These are phyloP conservation scores for Diaporthe destruens DNA, from an alignment of 2,329 filamentous ascomycete genomes.

Conservation along the genomic window DNA sequence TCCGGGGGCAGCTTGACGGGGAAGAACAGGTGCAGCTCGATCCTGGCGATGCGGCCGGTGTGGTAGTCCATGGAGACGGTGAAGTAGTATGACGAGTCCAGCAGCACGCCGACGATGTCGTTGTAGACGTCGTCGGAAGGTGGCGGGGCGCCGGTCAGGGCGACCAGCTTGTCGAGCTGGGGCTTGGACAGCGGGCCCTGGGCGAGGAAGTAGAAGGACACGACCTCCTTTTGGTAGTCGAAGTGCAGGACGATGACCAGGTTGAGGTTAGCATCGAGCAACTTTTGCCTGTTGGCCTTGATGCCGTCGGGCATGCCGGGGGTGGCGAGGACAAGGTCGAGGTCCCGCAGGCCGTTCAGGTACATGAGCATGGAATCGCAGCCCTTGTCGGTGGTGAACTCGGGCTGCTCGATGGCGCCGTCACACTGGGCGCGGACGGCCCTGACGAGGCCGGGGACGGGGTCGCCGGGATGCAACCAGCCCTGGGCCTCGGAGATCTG, in stretches of 20 bases:
- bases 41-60: conserved; percentile 28
- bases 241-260: conserved; percentile 34
- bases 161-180: conserved; percentile 30
- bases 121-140: conserved; percentile 31
- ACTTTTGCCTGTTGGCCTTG: conserved; percentile 31
- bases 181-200: conserved; percentile 38
- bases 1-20: conserved; percentile 40
- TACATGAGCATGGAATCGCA: conserved; percentile 37
- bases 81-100: conserved; percentile 36
- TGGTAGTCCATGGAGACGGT: conserved; percentile 37
- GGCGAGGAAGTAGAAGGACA: conserved; percentile 36
- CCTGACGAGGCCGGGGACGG: conserved; percentile 24
- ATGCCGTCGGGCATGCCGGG: conserved; percentile 38
- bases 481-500: conserved; percentile 34
- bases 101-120: conserved; percentile 38
- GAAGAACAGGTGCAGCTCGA: conserved; percentile 42
- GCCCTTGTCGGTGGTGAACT: conserved; percentile 35
- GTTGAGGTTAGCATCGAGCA: conserved; percentile 28
- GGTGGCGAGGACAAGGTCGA: conserved; percentile 31
- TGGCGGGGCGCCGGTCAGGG: conserved; percentile 36
- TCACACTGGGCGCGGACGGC: conserved; percentile 15
- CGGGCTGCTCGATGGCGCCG: conserved; percentile 38
- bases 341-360: conserved; percentile 18
- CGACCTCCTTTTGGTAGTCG: conserved; percentile 13
- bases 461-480: conserved; percentile 36